A percentile compares a stretch with the other conserved stretches of the same genome.
These are phyloP conservation scores for Fusarium avenaceum DNA, from an alignment of 2,329 filamentous ascomycete species.

Conservation along the genomic window DNA sequence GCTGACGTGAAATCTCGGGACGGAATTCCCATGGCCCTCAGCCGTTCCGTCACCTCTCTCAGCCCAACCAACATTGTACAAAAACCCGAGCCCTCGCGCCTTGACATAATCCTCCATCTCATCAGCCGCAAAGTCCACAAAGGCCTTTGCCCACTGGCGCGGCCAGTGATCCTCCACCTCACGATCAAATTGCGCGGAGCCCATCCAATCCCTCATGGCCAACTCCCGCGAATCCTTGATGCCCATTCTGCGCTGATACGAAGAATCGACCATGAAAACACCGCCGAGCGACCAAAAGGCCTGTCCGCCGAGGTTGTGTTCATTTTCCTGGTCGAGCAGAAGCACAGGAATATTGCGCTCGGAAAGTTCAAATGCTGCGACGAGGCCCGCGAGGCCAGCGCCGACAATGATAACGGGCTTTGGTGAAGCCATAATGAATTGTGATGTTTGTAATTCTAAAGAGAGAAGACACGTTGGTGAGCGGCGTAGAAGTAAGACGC, in stretches of 20 bases:
- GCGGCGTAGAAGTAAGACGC: not conserved
- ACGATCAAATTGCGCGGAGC: slow-evolving; percentile 70
- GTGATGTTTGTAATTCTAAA: not conserved
- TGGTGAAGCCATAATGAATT: slow-evolving; percentile 22
- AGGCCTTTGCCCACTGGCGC: slow-evolving; percentile 72
- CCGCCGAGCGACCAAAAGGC: slow-evolving; percentile 75
- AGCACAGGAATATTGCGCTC: slow-evolving; percentile 63
- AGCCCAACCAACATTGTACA: slow-evolving; percentile 71
- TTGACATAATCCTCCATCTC: slow-evolving; percentile 71
- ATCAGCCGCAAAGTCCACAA: slow-evolving; percentile 72
- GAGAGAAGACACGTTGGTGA: not conserved
- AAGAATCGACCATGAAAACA: slow-evolving; percentile 70
- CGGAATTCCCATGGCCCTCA: slow-evolving; percentile 72
- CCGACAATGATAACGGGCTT: slow-evolving; percentile 68
- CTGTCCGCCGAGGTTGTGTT: slow-evolving; percentile 69
- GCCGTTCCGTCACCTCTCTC: slow-evolving; percentile 69
- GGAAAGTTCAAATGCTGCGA: slow-evolving; percentile 69
- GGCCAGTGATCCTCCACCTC: slow-evolving; percentile 70
- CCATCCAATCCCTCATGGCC: slow-evolving; percentile 71
- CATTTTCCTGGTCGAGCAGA: slow-evolving; percentile 71
- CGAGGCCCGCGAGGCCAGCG: slow-evolving; percentile 70
- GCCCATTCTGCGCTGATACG: slow-evolving; percentile 68
- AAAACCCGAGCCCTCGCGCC: slow-evolving; percentile 64
- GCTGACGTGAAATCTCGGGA: slow-evolving; percentile 72
- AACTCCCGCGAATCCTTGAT: slow-evolving; percentile 70